Evolutionary conservation across 2,329 filamentous ascomycete genomes (phyloP).

Genomic region (Fusarium transvaalense): DNA sequence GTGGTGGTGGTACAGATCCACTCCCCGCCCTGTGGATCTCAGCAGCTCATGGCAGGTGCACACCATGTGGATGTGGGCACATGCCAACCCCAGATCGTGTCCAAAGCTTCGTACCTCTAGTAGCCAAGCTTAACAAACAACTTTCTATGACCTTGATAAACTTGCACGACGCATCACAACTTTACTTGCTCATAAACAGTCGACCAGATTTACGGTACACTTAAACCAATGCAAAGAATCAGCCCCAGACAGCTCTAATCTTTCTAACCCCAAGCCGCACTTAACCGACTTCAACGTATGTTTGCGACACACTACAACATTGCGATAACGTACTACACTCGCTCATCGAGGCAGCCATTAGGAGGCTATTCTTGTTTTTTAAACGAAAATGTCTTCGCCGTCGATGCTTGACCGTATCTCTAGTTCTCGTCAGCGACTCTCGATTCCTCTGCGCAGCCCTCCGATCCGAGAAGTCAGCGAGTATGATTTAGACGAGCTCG

Average conservation of each 20-base stretch:
- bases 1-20: slow-evolving; percentile 29
- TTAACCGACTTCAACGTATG: slow-evolving; percentile 25
- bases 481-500: slow-evolving; percentile 56
- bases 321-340: slow-evolving; percentile 8
- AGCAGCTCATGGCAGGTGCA: slow-evolving; percentile 40
- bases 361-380: not conserved
- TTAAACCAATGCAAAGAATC: slow-evolving; percentile 5
- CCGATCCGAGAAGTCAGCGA: slow-evolving; percentile 49
- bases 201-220: too few relatives aligned
- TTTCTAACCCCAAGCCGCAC: slow-evolving; percentile 2
- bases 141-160: slow-evolving; percentile 15
- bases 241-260: not conserved
- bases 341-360: not conserved
- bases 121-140: slow-evolving; percentile 19
- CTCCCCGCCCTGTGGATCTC: slow-evolving; percentile 37
- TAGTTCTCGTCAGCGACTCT: slow-evolving; percentile 42
- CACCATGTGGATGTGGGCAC: slow-evolving; percentile 39
- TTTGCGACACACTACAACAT: slow-evolving; percentile 20
- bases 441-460: slow-evolving; percentile 48
- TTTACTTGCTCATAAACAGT: not conserved
- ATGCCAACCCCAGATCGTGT: slow-evolving; percentile 40
- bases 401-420: slow-evolving; percentile 49
- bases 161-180: not conserved
- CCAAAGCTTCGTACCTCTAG: slow-evolving; percentile 23
- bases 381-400: slow-evolving; percentile 46